These are phyloP conservation scores for Mytilinidion resinicola DNA, from an alignment of 495 filamentous ascomycete species.

Conservation along the genomic window DNA sequence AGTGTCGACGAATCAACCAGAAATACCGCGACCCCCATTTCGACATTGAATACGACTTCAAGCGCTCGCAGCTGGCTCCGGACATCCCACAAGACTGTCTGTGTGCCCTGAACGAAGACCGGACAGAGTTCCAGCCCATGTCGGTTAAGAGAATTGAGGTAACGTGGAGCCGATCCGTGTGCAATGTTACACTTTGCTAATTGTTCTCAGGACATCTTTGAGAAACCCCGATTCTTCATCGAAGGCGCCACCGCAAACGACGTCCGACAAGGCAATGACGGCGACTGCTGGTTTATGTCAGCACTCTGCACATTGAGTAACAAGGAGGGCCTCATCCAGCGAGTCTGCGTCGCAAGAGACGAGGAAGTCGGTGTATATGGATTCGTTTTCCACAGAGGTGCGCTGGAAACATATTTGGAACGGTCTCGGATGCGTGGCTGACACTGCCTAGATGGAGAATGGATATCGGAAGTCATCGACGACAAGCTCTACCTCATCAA, in stretches of 20 bases:
- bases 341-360: constrained; percentile 74
- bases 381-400: constrained; percentile 83
- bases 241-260: constrained; percentile 79
- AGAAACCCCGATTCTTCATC: constrained; percentile 76
- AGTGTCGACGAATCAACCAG: constrained; percentile 78
- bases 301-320: constrained; percentile 79
- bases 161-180: constrained; percentile 3
- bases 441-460: constrained; percentile 65
- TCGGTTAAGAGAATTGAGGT: constrained; percentile 39
- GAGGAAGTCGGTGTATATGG: constrained; percentile 85
- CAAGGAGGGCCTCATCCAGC: constrained; percentile 70
- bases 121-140: constrained; percentile 21
- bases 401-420: constrained; percentile 2
- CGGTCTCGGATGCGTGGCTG: constrained; percentile 4
- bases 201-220: constrained; percentile 68
- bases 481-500: constrained; percentile 77
- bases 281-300: constrained; percentile 90
- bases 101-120: constrained; percentile 25
- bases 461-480: constrained; percentile 86
- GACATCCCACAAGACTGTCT: constrained; percentile 48
- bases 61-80: constrained; percentile 55
- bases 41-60: constrained; percentile 76
- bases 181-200: constrained; percentile 5
- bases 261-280: constrained; percentile 70
- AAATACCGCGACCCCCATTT: constrained; percentile 89